Conservation (phyloP, 495 filamentous ascomycete genomes). For the Opeltia flavorubescens region DNA sequence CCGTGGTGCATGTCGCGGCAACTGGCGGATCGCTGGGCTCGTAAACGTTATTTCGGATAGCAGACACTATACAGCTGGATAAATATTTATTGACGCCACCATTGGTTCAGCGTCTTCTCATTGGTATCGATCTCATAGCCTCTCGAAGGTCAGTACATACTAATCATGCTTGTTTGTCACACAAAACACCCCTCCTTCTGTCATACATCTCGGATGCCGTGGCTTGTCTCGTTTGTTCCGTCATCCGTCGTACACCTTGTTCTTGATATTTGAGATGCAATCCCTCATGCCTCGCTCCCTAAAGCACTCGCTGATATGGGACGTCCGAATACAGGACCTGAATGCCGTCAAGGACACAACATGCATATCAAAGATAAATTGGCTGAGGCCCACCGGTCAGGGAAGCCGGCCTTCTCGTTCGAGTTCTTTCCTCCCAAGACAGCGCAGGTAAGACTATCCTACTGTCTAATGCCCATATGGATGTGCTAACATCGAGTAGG, state of each 20-base stretch:
- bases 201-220: background rate
- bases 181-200: background rate
- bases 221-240: background rate
- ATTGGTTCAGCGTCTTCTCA: background rate
- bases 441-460: conserved; percentile 41
- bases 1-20: conserved; percentile 29
- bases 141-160: background rate
- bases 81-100: background rate
- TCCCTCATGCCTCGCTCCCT: background rate
- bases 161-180: background rate
- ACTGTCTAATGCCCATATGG: background rate
- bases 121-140: background rate
- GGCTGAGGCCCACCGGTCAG: conserved; percentile 59
- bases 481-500: conserved; percentile 26
- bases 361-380: conserved; percentile 94
- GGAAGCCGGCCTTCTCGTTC: conserved; percentile 84
- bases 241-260: background rate
- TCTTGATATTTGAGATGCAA: background rate
- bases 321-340: background rate
- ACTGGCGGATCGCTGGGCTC: conserved; percentile 30
- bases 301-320: background rate
- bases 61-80: background rate
- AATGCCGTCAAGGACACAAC: background rate
- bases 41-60: conserved; percentile 30
- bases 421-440: conserved; percentile 99